These are phyloP conservation scores for Suhomyces wounanorum DNA, from an alignment of 1,139 yeast species.

Conservation along the genomic window DNA sequence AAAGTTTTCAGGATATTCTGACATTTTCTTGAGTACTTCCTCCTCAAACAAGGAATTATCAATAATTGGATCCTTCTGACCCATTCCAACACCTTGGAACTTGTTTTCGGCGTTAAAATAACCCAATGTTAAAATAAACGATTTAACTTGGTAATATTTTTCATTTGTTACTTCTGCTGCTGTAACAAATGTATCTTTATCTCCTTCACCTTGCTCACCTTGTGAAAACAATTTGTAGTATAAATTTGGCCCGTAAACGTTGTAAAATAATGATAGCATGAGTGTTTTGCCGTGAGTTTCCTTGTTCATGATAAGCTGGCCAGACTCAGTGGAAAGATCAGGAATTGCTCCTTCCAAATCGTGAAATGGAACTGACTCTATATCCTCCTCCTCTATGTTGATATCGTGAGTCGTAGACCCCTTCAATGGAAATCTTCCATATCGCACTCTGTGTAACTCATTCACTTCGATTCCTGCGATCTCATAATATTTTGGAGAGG, in stretches of 20 bases:
- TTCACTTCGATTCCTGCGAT: slow-evolving; percentile 57
- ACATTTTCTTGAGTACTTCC: slow-evolving; percentile 12
- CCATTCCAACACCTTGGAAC: slow-evolving; percentile 45
- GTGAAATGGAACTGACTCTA: slow-evolving; percentile 37
- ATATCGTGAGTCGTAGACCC: slow-evolving; percentile 8
- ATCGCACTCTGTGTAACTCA: slow-evolving; percentile 27
- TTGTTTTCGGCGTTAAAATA: slow-evolving; percentile 26
- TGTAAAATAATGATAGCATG: slow-evolving; percentile 55
- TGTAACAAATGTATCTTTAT: slow-evolving; percentile 63
- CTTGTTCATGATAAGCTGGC: slow-evolving; percentile 58
- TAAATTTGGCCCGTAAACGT: slow-evolving; percentile 57
- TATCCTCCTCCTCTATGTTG: slow-evolving; percentile 13
- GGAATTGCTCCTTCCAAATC: slow-evolving; percentile 61
- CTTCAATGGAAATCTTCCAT: slow-evolving; percentile 17
- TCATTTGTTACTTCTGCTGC: slow-evolving; percentile 54
- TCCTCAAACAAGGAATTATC: slow-evolving; percentile 28
- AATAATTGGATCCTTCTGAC: slow-evolving; percentile 37
- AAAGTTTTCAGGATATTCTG: slow-evolving; percentile 8
- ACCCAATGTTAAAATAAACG: slow-evolving; percentile 36
- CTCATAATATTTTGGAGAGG: slow-evolving; percentile 66
- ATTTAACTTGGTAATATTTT: slow-evolving; percentile 53
- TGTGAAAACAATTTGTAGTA: slow-evolving; percentile 59
- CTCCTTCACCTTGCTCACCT: slow-evolving; percentile 69
- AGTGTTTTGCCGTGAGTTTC: slow-evolving; percentile 54
- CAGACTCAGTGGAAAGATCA: slow-evolving; percentile 64